Base-by-base conservation (phyloP, 1,284 basidiomycete genomes). In the Ustilago tritici region DNA sequence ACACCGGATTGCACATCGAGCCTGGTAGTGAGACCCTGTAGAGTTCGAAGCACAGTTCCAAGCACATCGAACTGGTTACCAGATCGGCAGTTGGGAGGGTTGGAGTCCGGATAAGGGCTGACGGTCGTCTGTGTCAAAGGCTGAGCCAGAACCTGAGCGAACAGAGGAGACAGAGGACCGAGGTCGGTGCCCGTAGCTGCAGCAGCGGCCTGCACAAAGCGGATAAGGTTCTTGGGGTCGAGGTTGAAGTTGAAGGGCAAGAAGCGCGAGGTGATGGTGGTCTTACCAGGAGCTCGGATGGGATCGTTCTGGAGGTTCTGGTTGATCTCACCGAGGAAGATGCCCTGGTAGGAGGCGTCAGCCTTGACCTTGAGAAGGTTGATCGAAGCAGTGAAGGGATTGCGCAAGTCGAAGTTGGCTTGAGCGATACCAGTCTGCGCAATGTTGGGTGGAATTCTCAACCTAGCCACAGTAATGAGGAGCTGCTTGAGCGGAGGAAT, bases 311-410 rank as follows among this genome's bases (percentile, higher is more conserved):
- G 59, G 17, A 85, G 89, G 50, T 89, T 69, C 23, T 89, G 87
- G 64, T 91, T 87, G 79, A 93, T 85, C 55, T 73, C 76, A 38
- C 85, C 86, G 28, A 87, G 76, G 56, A 78, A 68, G 65, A 86
- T 81, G 36, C 78, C 84, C 28, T 91, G 34, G 84, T 88, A 85
- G 5, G 74, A 89, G 0, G 90, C 92, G 3, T 85, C 88, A 1
- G 92, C 90, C 11, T 87, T 87, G n/a, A 93, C 87, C 63, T 88
- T 84, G 38, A 92, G 82, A 19, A 93, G 84, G 83, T 91, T 92
- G 84, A 93, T 90, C 78, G 90, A 90, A 12, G 92, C 92, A 0
- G 92, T 92, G 87, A 93, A 93, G 2, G 92, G 92, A 80, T 93
- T 93, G 15, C 87, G 87, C 52, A 93, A 87, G 1, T 87, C 76